Base-by-base conservation (phyloP, 2,329 filamentous ascomycete genomes). In the Colletotrichum sp. region DNA sequence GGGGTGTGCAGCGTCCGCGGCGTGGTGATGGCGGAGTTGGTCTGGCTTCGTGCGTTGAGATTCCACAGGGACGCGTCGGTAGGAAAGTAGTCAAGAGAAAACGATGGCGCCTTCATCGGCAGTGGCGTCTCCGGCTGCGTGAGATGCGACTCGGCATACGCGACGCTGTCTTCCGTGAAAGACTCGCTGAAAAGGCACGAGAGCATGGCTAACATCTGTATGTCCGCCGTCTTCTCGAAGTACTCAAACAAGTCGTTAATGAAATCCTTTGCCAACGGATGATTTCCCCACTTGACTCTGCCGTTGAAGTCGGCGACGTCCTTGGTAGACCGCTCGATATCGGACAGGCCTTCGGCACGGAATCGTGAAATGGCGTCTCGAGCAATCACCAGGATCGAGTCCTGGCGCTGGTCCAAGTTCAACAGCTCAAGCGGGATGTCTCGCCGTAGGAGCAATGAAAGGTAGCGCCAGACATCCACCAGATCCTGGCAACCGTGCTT, bases 401-500 rank as follows among this genome's bases (percentile, higher is more conserved):
- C 88, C 10, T 88, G 87, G 55, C 88, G 86, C 76, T 89, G 86
- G 34, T 88, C 85, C 71, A 90, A 88, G 5, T 88, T 87, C 58
- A 94, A 85, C 30, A 95, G 86, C 79, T 94, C 90, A 5, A 96
- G 86, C 2, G 94, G 94, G 32, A 96, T 93, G 60, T 95, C 92
- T 78, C 94, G 94, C 78, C 93, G 92, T 61, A 98, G 86, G 8
- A 98, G 88, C 74, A 98, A 87, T 22, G 92, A 93, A 70, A 95
- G 88, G 78, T 98, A 93, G 65, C 91, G 91, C 97, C 97, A 99
- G 8, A 98, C 91, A 79, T 95, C 92, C 30, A 94, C 93, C 34
- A 97, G 85, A 77, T 98, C 95, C 16, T 88, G 83, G 77, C 92
- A 90, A 6, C 93, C 94, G 78, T 94, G 89, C 77, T 91, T 93